Base-by-base conservation (phyloP, 768 basidiomycete species). In the Dioszegia hungarica region DNA sequence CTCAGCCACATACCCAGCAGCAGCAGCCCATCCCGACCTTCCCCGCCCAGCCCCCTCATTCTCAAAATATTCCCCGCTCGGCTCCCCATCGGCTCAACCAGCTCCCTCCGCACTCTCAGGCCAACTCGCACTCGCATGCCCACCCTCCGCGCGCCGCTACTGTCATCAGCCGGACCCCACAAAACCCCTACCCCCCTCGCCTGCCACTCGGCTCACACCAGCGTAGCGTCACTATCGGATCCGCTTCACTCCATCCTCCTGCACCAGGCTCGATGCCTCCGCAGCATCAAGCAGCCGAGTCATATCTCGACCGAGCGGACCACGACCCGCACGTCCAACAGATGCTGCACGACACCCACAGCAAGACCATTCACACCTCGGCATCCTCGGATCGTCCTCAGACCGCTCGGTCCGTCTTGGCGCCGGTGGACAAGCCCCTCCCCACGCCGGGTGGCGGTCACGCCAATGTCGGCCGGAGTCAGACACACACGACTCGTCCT, bases 301-400 rank as follows among this genome's bases (percentile, higher is more conserved):
- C 66, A 1, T 74, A 72, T 37, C 63, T 76, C 82, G 43, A 90
- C 70, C 2, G 89, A 86, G 68, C 91, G 84, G 46, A 92, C 80
- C 88, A 92, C 86, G 65, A 93, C 88, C 43, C 90, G 84, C 1
- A 87, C 67, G 81, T 93, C 86, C 33, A 93, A 78, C 29, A 88
- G 9, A 66, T 76, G 63, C 63, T 74, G 11, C 27, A 28, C 20
- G 68, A 66, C 5, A 68, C 71, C 1, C 63, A 54, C 11, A 53
- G 58, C 10, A 66, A 61, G 52, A 69, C 70, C 10, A 58, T 74
- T n/a, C 68, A 72, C 22, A 67, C 70, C n/a, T 56, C 62, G 1
- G 57, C 48, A 27, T 54, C 45, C 5, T 60, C 57, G n/a, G 25
- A 33, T 37, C 2, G 5, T 28, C 29, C 57, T 24, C 64, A 25